Evolutionary conservation across 108 stramenopile species (phyloP), one percentile per base, ranked within the genome.

Genomic region (Pelagomonas calceolata): DNA sequence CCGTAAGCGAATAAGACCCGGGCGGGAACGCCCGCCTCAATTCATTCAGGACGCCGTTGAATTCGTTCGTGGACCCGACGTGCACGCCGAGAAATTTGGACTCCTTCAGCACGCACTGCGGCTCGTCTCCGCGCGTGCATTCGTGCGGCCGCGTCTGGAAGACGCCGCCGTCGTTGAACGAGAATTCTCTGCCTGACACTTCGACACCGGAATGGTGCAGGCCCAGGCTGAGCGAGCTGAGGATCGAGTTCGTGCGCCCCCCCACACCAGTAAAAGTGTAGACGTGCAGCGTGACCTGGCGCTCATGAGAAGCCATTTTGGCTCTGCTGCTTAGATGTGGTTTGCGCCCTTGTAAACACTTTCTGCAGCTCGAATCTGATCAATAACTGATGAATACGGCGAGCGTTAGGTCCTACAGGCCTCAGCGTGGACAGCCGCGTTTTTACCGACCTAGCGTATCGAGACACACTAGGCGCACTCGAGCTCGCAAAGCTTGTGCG

Each of bases 41-140:
- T 17, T 32, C 70, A 63, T 39, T 71, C 31, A 77, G 44, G 30
- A 75, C 72, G 12, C 60, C 70, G 30, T 69, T 39, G 39, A 76
- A 14, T 15, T 75, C 74, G 51, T 60, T 60, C 7, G 10, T 26
- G 7, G 51, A 60, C 7, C 51, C 51, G 51, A 26, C 51, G 51
- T 60, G 51, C 21, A 3, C 21, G 51, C 51, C 51, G 51, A 60
- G 14, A 26, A 9, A 3, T 3, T 26, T 1, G 7, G 51, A 60
- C 51, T 60, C 51, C 7, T 9, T 12, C 7, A 60, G 51, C 21
- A 60, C 51, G 51, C 51, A 60, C 51, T 16, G 51, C 51, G 51
- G 21, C 14, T 1, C 51, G 51, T 4, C 51, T 17, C 51, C 51
- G 51, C 14, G 21, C 7, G 7, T 26, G 51, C 51, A 60, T 1